Conservation (phyloP, 2,329 filamentous ascomycete genomes). For the Chlorencoelia australis region DNA sequence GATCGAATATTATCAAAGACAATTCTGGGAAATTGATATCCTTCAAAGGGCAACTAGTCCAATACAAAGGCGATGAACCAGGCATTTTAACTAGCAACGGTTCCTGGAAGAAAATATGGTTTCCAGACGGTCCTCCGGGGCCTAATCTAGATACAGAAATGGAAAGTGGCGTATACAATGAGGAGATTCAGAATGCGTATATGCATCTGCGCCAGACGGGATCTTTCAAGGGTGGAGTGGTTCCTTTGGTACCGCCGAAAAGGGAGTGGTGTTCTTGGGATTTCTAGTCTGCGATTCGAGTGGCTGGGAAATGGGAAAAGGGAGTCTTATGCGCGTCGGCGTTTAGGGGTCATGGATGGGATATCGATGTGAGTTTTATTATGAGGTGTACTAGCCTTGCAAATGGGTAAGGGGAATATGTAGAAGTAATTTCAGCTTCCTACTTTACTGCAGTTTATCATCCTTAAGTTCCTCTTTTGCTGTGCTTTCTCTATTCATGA, state of each 20-base stretch:
- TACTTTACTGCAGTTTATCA: too few relatives aligned
- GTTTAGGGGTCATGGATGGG: too few relatives aligned
- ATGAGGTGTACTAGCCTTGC: too few relatives aligned
- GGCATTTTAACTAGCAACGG: constrained; percentile 43
- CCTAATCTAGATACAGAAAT: constrained; percentile 56
- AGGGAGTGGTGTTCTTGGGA: constrained; percentile 67
- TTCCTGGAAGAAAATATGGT: constrained; percentile 57
- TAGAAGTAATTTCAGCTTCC: too few relatives aligned
- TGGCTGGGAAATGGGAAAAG: too few relatives aligned
- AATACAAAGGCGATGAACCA: constrained; percentile 44
- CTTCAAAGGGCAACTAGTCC: constrained; percentile 56
- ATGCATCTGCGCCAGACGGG: constrained; percentile 53
- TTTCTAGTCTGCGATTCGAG: constrained; percentile 44
- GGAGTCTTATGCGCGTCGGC: too few relatives aligned
- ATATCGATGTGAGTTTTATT: too few relatives aligned
- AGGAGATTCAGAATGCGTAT: constrained; percentile 54
- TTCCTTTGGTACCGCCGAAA: constrained; percentile 71
- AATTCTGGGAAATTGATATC: constrained; percentile 33
- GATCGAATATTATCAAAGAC: constrained; percentile 11
- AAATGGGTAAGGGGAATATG: too few relatives aligned
- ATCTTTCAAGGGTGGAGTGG: constrained; percentile 56
- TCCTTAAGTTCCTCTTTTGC: too few relatives aligned
- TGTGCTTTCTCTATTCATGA: too few relatives aligned
- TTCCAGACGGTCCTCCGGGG: constrained; percentile 57
- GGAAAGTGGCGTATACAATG: constrained; percentile 45